Conservation (phyloP, 2,329 filamentous ascomycete species). For the Neopestalotiopsis rosae region DNA sequence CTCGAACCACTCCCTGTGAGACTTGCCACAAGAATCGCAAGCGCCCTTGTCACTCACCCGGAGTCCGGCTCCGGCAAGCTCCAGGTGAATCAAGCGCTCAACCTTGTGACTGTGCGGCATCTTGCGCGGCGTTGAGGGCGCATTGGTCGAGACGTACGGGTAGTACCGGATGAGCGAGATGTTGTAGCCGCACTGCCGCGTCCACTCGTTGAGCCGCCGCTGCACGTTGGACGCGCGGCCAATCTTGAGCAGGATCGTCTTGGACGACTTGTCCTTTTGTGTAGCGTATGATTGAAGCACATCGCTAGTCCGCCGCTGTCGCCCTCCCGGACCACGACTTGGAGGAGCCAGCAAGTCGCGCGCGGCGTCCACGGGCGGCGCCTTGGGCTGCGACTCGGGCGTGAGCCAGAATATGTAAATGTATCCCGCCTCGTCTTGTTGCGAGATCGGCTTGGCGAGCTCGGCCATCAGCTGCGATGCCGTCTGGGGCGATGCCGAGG, state of each 20-base stretch:
- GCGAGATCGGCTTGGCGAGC: slow-evolving; percentile 75
- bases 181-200: slow-evolving; percentile 87
- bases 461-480: slow-evolving; percentile 77
- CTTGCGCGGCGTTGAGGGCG: slow-evolving; percentile 61
- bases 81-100: slow-evolving; percentile 88
- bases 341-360: slow-evolving; percentile 61
- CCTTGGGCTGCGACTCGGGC: slow-evolving; percentile 60
- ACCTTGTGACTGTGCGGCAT: slow-evolving; percentile 87
- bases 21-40: slow-evolving; percentile 80
- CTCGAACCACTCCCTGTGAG: slow-evolving; percentile 96
- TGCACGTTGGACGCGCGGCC: slow-evolving; percentile 82
- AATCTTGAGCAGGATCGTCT: slow-evolving; percentile 73
- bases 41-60: slow-evolving; percentile 57
- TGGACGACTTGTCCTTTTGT: slow-evolving; percentile 37
- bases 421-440: slow-evolving; percentile 81
- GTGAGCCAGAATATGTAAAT: slow-evolving; percentile 99
- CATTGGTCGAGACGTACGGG: slow-evolving; percentile 69
- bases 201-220: slow-evolving; percentile 90
- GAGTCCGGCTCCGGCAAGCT: slow-evolving; percentile 71
- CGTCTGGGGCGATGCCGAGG: slow-evolving; percentile 68
- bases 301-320: slow-evolving; percentile 57
- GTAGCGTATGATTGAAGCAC: slow-evolving; percentile 56
- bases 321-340: slow-evolving; percentile 44
- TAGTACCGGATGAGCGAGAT: slow-evolving; percentile 91
- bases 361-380: slow-evolving; percentile 63